Conservation (phyloP, 2,329 filamentous ascomycete genomes). For the Septoria linicola region DNA sequence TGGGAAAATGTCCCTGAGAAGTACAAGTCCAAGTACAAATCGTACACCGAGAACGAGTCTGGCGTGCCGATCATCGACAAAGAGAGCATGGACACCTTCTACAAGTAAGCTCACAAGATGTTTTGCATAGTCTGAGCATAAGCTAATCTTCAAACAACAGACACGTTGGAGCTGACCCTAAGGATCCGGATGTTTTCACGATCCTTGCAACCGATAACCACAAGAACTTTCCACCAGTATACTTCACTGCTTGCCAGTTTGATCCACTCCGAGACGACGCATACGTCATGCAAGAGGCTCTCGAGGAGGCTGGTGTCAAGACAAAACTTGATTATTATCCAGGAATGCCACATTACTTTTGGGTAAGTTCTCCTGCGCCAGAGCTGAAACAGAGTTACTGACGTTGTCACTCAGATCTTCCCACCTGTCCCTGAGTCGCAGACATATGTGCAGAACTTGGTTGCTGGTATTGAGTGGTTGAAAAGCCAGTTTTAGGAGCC, state of each 20-base stretch:
- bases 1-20: conserved; percentile 30
- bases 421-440: conserved; percentile 20
- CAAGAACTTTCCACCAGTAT: conserved; percentile 45
- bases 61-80: conserved; percentile 28
- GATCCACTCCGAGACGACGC: conserved; percentile 54
- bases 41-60: conserved; percentile 25
- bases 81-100: conserved; percentile 30
- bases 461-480: conserved; percentile 27
- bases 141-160: not conserved
- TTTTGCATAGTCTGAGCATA: not conserved
- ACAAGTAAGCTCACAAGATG: conserved; percentile 9
- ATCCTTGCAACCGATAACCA: conserved; percentile 26
- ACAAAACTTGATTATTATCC: conserved; percentile 16
- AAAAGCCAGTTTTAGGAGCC: conserved; percentile 8
- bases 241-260: conserved; percentile 52
- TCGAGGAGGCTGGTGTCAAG: conserved; percentile 44
- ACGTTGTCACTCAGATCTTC: conserved; percentile 23
- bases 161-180: conserved; percentile 23
- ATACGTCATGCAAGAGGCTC: conserved; percentile 50
- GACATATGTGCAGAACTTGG: conserved; percentile 24
- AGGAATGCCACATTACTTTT: conserved; percentile 46
- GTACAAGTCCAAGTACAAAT: conserved; percentile 27
- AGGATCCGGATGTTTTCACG: conserved; percentile 25
- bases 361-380: conserved; percentile 4
- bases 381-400: not conserved